Base-by-base conservation (phyloP, 148 eudicot genomes). In the Amaranthus cruentus region DNA sequence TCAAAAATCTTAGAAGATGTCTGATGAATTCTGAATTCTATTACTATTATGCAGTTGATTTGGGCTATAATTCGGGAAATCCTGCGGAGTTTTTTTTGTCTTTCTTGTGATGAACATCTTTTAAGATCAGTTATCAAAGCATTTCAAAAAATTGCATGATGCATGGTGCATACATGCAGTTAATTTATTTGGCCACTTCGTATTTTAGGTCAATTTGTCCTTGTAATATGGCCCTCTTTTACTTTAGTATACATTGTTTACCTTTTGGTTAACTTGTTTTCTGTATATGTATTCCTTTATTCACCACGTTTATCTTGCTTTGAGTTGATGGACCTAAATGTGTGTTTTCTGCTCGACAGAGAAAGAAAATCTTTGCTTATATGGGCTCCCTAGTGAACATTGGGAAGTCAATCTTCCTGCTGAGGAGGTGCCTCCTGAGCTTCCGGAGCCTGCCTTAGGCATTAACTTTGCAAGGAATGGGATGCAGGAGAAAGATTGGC, bases 331-430 rank as follows among this genome's bases (percentile, higher is more conserved):
- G 49, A 47, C 60, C 6, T 69, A 38, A 65, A 56, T 21, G 2
- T 60, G 4, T 55, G 6, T 76, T 50, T 77, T 74, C 56, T 78
- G 60, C 59, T 71, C 18, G 58, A 56, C 91, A 92, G 98, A 90
- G 78, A 92, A 90, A 82, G 98, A 92, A 82, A 92, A 90, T 56
- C 83, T 92, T 73, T 90, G 98, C 82, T 84, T 92, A 85, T 92
- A 92, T 63, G 98, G 98, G 49, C 84, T 83, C 69, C 98, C 98
- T 7, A 87, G 76, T 80, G 96, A 90, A 87, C 87, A 84, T 12
- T 92, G 96, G 98, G 98, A 92, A 85, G 98, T 92, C 73, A 90
- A 85, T 81, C 78, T 90, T 73, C 96, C 98, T 76, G 96, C 98
- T 69, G 93, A 90, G 75, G 96, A 90, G 81, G 98, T 90, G 63